Evolutionary conservation across 116 monocot genomes (phyloP), one percentile per base, ranked within the genome.

Genomic region (Zostera marina): DNA sequence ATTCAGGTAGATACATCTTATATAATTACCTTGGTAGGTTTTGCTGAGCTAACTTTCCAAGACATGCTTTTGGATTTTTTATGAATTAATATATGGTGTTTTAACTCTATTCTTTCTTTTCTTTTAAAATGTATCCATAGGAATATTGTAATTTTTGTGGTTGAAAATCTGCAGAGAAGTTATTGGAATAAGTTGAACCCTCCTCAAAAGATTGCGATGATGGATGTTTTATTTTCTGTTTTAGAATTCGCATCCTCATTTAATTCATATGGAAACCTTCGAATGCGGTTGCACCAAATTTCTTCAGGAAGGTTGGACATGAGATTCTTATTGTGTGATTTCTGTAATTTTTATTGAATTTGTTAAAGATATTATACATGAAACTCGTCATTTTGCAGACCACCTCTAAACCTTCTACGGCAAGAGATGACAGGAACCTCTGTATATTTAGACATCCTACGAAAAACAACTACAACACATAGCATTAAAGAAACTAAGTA

Each of bases 381-480:
- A 67, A 66, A 53, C 47, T 60, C 9, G 43, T 53, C 69, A 14
- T 46, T 68, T 42, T 41, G 19, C 77, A 98, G 98, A 77, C 91
- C 83, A 11, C 98, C 98, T 63, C 56, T 81, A 53, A 98, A 98
- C 73, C 86, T 98, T 70, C 81, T 90, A 26, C 80, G 98, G 11
- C 98, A 98, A 57, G 98, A 98, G 73, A 76, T 98, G 51, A 66
- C 70, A 61, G 98, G 98, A 78, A 90, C 91, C 11, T 77, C 78
- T 15, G 83, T 99, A 68, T 99, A 91, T 75, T 68, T 99, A 19
- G 91, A 99, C 56, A 81, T 91, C 59, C 70, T 99, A 60, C 87
- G 81, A 8, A 99, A 99, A 60, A 76, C 91, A 63, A 91, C 91
- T 14, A 60, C 59, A 52, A 56, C n/a, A 44, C 13, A 52, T 68